Percentiles rank a stretch among this genome's conserved stretches.
Evolutionary conservation across 2,329 filamentous ascomycete genomes (phyloP).

Genomic region (Fragosphaeria purpurea): DNA sequence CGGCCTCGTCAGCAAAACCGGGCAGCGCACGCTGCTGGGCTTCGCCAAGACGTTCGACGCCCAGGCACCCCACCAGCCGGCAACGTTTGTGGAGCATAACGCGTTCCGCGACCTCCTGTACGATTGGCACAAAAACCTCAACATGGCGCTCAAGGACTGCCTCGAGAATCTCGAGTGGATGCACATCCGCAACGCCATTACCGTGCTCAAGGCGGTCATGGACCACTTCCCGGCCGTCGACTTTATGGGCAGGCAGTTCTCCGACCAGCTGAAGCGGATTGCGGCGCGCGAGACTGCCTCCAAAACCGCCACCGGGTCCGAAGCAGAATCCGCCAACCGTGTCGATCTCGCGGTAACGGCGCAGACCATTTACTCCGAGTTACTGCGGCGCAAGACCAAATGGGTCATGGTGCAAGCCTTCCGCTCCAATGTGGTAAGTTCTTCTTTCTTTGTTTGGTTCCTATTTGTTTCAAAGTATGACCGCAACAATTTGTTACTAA

Average conservation of each 20-base stretch:
- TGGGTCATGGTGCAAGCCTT: slow-evolving; percentile 72
- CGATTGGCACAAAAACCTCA: slow-evolving; percentile 82
- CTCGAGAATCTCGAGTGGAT: slow-evolving; percentile 83
- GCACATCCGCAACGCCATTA: slow-evolving; percentile 94
- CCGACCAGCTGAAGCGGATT: slow-evolving; percentile 55
- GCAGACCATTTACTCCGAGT: slow-evolving; percentile 58
- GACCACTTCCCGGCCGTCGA: slow-evolving; percentile 82
- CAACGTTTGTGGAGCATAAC: slow-evolving; percentile 68
- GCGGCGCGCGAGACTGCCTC: slow-evolving; percentile 47
- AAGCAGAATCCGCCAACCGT: slow-evolving; percentile 44
- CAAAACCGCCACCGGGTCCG: slow-evolving; percentile 27
- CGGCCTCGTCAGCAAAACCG: slow-evolving; percentile 43
- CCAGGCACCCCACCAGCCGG: slow-evolving; percentile 29
- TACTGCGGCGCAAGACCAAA: slow-evolving; percentile 55
- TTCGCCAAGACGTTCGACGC: slow-evolving; percentile 52
- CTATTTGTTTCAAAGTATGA: too few species aligned
- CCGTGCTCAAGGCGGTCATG: slow-evolving; percentile 69
- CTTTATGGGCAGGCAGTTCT: slow-evolving; percentile 67
- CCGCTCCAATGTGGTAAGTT: slow-evolving; percentile 50
- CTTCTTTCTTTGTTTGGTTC: neutral
- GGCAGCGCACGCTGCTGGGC: slow-evolving; percentile 53
- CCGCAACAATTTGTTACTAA: too few species aligned
- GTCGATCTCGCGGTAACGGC: slow-evolving; percentile 69
- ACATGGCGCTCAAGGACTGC: slow-evolving; percentile 69
- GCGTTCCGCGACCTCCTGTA: slow-evolving; percentile 78